Conservation (phyloP, 2,329 filamentous ascomycete species). For the Penicillium sumatraense region DNA sequence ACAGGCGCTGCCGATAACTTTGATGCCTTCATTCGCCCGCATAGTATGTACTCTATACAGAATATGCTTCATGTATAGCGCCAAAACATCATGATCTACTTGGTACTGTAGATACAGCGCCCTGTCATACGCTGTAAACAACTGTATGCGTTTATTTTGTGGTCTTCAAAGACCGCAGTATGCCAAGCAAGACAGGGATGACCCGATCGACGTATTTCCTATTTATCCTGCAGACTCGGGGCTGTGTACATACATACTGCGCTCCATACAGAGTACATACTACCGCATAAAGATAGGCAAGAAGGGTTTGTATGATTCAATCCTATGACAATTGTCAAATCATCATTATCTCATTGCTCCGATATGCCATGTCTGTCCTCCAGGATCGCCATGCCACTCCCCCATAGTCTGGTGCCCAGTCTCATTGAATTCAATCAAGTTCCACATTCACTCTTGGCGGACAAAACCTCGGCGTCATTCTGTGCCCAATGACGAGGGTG, state of each 20-base stretch:
- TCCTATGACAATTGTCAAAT: background rate
- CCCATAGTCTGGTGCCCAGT: background rate
- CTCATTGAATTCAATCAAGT: conserved; percentile 1
- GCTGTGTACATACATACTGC: background rate
- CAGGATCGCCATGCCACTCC: conserved; percentile 1
- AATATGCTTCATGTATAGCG: background rate
- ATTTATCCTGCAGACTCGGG: background rate
- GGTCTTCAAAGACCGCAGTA: background rate
- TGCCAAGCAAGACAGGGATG: conserved; percentile 18
- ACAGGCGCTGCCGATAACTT: background rate
- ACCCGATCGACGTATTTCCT: conserved; percentile 8
- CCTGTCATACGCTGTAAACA: background rate
- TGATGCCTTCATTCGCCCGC: background rate
- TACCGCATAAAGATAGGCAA: background rate
- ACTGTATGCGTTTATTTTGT: conserved; percentile 7
- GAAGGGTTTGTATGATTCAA: background rate
- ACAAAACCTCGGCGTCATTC: background rate
- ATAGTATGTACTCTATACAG: background rate
- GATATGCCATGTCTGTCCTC: conserved; percentile 3
- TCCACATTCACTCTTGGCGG: conserved; percentile 4
- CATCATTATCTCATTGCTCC: background rate
- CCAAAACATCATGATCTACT: background rate
- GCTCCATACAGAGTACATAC: background rate
- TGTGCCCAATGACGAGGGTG: background rate
- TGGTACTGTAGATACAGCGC: background rate